Conservation (phyloP, 768 basidiomycete genomes). For the Bullera alba region DNA sequence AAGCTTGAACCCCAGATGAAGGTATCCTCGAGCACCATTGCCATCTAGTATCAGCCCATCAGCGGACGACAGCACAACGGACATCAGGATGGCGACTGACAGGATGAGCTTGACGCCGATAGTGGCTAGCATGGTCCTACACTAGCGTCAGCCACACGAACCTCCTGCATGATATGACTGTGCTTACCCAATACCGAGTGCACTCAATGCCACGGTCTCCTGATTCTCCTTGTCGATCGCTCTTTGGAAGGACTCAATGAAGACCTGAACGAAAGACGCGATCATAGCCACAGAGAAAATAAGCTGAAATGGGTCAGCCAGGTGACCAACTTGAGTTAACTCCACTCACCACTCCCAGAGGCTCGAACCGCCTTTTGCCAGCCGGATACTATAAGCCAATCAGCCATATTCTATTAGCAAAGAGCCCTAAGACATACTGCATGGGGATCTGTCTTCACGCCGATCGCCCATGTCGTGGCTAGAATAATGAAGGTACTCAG, state of each 20-base stretch:
- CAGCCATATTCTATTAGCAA: background rate
- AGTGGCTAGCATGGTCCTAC: constrained; percentile 46
- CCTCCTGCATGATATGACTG: background rate
- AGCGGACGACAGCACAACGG: too few relatives aligned
- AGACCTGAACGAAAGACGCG: constrained; percentile 45
- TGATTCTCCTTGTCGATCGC: constrained; percentile 24
- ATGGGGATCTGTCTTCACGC: constrained; percentile 28
- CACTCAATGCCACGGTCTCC: constrained; percentile 28
- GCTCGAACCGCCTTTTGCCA: constrained; percentile 46
- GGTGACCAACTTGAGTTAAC: background rate
- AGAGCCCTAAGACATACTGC: constrained; percentile 12
- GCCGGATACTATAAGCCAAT: constrained; percentile 38
- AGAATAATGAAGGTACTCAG: constrained; percentile 48
- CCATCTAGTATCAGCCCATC: constrained; percentile 21
- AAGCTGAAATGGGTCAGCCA: constrained; percentile 17
- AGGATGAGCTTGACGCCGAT: constrained; percentile 45
- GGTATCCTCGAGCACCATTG: constrained; percentile 44
- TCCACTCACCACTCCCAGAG: constrained; percentile 45
- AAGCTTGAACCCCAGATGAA: constrained; percentile 44
- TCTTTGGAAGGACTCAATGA: constrained; percentile 47
- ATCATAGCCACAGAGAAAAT: constrained; percentile 49
- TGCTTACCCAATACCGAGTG: constrained; percentile 38
- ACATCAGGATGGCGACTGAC: constrained; percentile 10
- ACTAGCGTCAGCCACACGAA: background rate
- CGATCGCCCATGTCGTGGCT: constrained; percentile 44